Evolutionary conservation across 2,329 filamentous ascomycete species (phyloP), one percentile per base, ranked within the genome.

Genomic region (Chaetomiaceae sp.): DNA sequence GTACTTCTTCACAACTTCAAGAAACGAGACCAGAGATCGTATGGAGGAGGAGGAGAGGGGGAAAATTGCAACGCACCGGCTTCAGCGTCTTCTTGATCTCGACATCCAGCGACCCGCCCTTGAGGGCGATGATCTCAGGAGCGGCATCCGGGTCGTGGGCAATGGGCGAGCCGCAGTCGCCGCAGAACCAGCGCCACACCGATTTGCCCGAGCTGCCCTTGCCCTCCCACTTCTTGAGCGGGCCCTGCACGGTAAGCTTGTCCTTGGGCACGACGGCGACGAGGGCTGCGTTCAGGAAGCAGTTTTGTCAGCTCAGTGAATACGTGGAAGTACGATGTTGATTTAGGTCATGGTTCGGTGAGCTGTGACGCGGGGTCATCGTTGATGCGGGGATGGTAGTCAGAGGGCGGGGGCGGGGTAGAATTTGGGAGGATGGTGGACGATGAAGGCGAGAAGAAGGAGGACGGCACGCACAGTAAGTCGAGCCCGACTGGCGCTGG

Each of bases 101-200:
- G 1, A 65, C 65, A 56, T 78, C 76, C 42, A 85, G 69, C 18
- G 79, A 80, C 48, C 81, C 81, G 27, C 73, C 81, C 76, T 85
- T 85, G 61, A 84, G 65, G 51, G 80, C 81, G 56, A 84, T 84
- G 66, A 85, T 84, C 53, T 76, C 73, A 29, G 80, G 81, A n/a
- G 80, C 79, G n/a, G 76, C 76, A 48, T 84, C 80, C 20, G 81
- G 81, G 65, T 84, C 81, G 65, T 85, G 81, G 49, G 81, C 81
- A 57, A 85, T 83, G 50, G 81, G 81, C 14, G 78, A 83, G 53
- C 81, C 81, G 65, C 81, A 85, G 60, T 84, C 79, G 54, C 71
- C 69, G 73, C 81, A 85, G 73, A 85, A 85, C 64, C 83, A 69
- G 55, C 81, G 80, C 71, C 83, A 79, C 52, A 84, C 81, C 48